These are phyloP conservation scores for Dothidotthia symphoricarpi DNA, from an alignment of 2,329 filamentous ascomycete genomes.

Conservation along the genomic window DNA sequence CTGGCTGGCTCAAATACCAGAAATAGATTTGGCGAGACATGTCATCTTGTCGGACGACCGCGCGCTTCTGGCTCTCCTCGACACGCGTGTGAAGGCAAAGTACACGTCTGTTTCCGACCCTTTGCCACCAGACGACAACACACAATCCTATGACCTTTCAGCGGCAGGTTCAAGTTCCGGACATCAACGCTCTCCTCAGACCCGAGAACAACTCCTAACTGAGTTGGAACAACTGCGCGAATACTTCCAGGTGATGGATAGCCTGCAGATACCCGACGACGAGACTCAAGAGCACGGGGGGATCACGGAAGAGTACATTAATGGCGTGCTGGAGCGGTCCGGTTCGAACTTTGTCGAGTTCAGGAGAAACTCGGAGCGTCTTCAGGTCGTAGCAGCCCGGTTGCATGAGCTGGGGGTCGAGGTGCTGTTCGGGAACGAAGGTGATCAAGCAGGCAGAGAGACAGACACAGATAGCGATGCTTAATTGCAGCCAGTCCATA, in stretches of 20 bases:
- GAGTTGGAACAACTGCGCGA: constrained; percentile 25
- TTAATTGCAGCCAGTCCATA: too few relatives aligned
- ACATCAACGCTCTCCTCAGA: constrained; percentile 3
- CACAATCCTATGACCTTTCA: constrained; percentile 23
- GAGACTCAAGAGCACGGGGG: constrained; percentile 17
- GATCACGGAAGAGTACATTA: constrained; percentile 19
- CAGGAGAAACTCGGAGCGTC: constrained; percentile 24
- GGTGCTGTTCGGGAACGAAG: constrained; percentile 17
- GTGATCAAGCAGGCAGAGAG: too few relatives aligned
- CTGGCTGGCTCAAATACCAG: constrained; percentile 32
- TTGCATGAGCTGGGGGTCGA: constrained; percentile 28
- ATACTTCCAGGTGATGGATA: constrained; percentile 31
- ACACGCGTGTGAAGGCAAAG: constrained; percentile 58
- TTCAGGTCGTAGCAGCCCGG: constrained; percentile 17
- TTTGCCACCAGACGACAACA: constrained; percentile 63
- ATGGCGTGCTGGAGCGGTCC: constrained; percentile 18
- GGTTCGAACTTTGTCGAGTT: constrained; percentile 30
- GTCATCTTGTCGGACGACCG: constrained; percentile 75
- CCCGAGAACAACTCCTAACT: constrained; percentile 21
- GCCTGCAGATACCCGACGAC: constrained; percentile 1
- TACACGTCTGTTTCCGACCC: constrained; percentile 72
- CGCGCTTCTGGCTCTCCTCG: constrained; percentile 67
- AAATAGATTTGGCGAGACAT: constrained; percentile 65
- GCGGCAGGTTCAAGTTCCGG: background rate
- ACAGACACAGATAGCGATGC: too few relatives aligned